Evolutionary conservation across 257 asterid species (phyloP), one percentile per base, ranked within the genome.

Genomic region (Orobanche coerulescens): DNA sequence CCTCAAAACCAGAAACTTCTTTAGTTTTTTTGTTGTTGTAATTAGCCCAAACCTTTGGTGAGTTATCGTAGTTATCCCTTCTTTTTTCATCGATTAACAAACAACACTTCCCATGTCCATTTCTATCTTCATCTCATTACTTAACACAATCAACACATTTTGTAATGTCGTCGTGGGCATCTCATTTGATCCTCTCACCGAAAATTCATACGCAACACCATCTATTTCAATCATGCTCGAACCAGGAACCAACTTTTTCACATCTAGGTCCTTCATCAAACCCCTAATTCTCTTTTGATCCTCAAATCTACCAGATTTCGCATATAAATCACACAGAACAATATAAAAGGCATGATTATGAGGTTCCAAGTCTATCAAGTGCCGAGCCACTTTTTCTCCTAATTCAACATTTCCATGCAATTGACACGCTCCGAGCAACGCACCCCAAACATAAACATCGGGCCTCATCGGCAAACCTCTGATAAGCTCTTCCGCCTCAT

Each of bases 361-460:
- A 60, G 94, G 94, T 12, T 81, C 85, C 76, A 81, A 48, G 11
- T 58, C 62, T 70, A 88, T 83, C 81, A 88, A 75, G 64, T 48
- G 8, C 54, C 53, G 67, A 5, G 91, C 86, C 8, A 88, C 76
- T 43, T 61, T 80, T 65, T 83, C 95, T 61, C 95, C 96, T 42
- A 85, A 65, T 30, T 61, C 54, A 20, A 85, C 74, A 61, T 81
- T 78, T 51, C 78, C 83, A 37, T 88, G 90, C 77, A 81, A 66
- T 73, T 83, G 94, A 67, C 96, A 88, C 6, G 90, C 90, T 50
- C 94, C 95, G 4, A 88, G 88, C 20, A 88, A 67, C 54, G 96
- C 95, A 46, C 96, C 90, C 95, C 90, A 88, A 36, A 85, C 90
- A 42, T 51, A 88, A 64, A 75, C 84, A 69, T 88, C 94, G 4